Conservation (phyloP, 495 filamentous ascomycete species). For the Aspergillus leporis region DNA sequence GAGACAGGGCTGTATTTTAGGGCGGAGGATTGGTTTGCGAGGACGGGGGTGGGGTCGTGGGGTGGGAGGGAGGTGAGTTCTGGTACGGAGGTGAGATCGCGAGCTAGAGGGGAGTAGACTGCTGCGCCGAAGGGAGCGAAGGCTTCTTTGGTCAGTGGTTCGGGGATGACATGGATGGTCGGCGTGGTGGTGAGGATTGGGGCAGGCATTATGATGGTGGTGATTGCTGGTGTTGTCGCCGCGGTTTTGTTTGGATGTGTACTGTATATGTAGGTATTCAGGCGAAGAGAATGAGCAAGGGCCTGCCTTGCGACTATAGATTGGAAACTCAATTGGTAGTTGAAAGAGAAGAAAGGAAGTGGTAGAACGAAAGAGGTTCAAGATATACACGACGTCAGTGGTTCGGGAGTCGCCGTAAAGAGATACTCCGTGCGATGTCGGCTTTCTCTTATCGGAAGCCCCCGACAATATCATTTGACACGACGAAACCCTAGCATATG, state of each 20-base stretch:
- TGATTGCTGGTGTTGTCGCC: background rate
- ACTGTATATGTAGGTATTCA: background rate
- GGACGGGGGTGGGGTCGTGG: slow-evolving; percentile 36
- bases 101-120: slow-evolving; percentile 66
- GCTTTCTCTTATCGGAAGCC: background rate
- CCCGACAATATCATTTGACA: background rate
- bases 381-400: background rate
- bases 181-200: slow-evolving; percentile 37
- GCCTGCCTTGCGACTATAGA: background rate
- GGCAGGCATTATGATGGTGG: slow-evolving; percentile 18
- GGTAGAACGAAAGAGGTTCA: background rate
- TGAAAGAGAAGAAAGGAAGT: background rate
- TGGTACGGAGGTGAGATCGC: slow-evolving; percentile 48
- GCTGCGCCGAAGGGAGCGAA: slow-evolving; percentile 87
- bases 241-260: background rate
- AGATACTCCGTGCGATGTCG: too few species aligned
- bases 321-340: background rate
- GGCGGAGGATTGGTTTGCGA: slow-evolving; percentile 84
- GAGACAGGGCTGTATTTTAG: slow-evolving; percentile 83
- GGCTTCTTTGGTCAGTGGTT: slow-evolving; percentile 60
- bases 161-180: slow-evolving; percentile 42
- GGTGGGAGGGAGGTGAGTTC: slow-evolving; percentile 41
- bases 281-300: background rate
- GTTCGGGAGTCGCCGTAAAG: background rate
- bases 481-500: too few species aligned